A percentile compares a stretch with the other conserved stretches of the same genome.
These are phyloP conservation scores for Zasmidium citrigriseum DNA, from an alignment of 2,329 filamentous ascomycete species.

Conservation along the genomic window DNA sequence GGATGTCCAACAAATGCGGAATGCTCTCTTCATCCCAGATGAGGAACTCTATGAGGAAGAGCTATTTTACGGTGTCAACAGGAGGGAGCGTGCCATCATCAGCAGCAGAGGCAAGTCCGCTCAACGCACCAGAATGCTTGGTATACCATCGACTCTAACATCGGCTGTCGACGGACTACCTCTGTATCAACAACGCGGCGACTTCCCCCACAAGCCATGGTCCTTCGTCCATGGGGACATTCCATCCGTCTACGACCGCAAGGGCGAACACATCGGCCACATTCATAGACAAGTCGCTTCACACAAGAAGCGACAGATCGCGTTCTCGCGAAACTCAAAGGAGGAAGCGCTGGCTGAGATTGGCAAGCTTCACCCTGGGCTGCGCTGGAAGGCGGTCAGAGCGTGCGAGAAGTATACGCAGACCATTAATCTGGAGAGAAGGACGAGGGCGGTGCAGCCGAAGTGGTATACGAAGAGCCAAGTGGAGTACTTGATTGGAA, in stretches of 20 bases:
- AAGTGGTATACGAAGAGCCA: background rate
- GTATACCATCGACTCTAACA: background rate
- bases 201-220: background rate
- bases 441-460: background rate
- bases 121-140: background rate
- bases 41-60: background rate
- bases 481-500: background rate
- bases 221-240: background rate
- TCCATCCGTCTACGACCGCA: background rate
- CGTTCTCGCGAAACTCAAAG: background rate
- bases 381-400: background rate
- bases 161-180: background rate
- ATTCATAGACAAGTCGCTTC: background rate
- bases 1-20: too few relatives aligned
- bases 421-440: background rate
- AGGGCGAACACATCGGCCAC: background rate
- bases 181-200: background rate
- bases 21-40: too few relatives aligned
- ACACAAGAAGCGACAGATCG: background rate
- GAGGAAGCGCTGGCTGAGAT: background rate
- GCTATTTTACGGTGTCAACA: background rate
- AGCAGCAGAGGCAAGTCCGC: background rate
- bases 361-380: background rate
- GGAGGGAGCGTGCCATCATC: background rate
- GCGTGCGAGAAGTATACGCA: background rate